Evolutionary conservation across 768 basidiomycete genomes (phyloP).

Genomic region (Tubosaeta brunneosetosa): DNA sequence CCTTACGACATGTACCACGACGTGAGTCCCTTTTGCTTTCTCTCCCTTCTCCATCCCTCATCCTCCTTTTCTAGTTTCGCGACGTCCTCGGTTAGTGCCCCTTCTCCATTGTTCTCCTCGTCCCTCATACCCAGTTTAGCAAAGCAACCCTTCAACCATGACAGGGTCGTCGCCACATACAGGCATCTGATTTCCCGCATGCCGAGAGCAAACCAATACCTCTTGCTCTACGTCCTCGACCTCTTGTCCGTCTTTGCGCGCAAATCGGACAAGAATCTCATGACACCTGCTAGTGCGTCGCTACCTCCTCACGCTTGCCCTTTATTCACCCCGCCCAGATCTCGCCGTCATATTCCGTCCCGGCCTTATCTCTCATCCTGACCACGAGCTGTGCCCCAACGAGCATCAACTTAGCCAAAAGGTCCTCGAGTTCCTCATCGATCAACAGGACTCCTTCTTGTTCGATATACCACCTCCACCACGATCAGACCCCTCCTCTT

Average conservation of each 20-base stretch:
- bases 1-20: constrained; percentile 85
- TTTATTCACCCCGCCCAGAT: constrained; percentile 43
- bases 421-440: constrained; percentile 93
- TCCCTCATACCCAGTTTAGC: constrained; percentile 38
- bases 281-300: constrained; percentile 87
- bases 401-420: constrained; percentile 86
- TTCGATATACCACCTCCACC: constrained; percentile 78
- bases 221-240: constrained; percentile 96
- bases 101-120: not conserved
- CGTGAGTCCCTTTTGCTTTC: constrained; percentile 45
- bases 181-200: constrained; percentile 79
- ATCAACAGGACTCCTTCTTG: constrained; percentile 95
- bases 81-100: constrained; percentile 60
- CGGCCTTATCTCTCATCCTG: constrained; percentile 84
- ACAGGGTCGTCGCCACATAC: constrained; percentile 73
- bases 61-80: constrained; percentile 54
- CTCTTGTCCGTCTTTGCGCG: constrained; percentile 91
- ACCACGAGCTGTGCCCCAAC: constrained; percentile 78
- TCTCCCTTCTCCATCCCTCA: constrained; percentile 5
- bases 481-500: constrained; percentile 26
- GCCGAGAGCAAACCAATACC: constrained; percentile 88
- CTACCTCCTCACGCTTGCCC: not conserved
- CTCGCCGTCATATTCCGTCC: constrained; percentile 97
- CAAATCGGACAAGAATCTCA: constrained; percentile 87
- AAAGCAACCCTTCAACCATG: constrained; percentile 63